phyloP scores from a whole-genome alignment of 129 eudicot genomes.

The Lactuca sativa region DNA sequence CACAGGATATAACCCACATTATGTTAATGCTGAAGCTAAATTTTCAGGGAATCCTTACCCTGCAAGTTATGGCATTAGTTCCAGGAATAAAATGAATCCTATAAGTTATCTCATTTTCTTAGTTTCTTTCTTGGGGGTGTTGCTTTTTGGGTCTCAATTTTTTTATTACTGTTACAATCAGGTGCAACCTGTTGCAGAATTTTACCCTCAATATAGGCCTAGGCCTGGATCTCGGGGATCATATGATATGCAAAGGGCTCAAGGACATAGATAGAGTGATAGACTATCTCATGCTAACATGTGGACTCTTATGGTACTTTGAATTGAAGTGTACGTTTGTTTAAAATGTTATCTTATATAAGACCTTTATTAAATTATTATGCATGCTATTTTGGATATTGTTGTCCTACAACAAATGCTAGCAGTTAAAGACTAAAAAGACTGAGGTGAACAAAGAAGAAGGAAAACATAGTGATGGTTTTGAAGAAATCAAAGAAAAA shows the following conservation, averaged over 20 bases:
- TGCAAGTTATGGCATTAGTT: constrained; percentile 49
- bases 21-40: constrained; percentile 63
- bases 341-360: too few relatives aligned
- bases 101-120: constrained; percentile 29
- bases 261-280: constrained; percentile 56
- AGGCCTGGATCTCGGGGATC: constrained; percentile 85
- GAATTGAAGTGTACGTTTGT: too few relatives aligned
- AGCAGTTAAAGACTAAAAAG: too few relatives aligned
- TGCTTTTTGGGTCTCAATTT: constrained; percentile 8
- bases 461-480: too few relatives aligned
- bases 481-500: too few relatives aligned
- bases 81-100: constrained; percentile 53
- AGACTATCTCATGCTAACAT: constrained; percentile 37
- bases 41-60: constrained; percentile 34
- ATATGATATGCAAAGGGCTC: constrained; percentile 67
- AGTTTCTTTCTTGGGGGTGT: too few relatives aligned
- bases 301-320: not conserved
- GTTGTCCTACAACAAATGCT: too few relatives aligned
- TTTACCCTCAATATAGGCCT: constrained; percentile 79
- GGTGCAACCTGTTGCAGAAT: constrained; percentile 73
- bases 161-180: constrained; percentile 23
- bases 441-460: too few relatives aligned
- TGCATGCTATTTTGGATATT: too few relatives aligned
- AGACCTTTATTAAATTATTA: too few relatives aligned
- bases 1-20: constrained; percentile 58